phyloP scores from a whole-genome alignment of 169 alveolate species.

The Babesia caballi region DNA sequence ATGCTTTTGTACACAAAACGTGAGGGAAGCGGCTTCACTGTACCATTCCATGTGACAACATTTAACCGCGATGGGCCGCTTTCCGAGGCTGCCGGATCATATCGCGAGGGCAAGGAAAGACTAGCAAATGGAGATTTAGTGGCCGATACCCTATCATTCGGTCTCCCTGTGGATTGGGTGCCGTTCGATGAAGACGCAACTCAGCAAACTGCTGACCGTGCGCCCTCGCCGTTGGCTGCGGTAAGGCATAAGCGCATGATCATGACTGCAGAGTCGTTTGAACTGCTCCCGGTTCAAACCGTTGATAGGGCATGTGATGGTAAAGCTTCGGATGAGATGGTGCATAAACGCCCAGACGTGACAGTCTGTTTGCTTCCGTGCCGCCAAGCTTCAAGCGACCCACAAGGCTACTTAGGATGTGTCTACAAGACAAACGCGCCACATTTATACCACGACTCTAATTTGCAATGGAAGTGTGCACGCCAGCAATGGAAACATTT shows the following conservation, averaged over 20 bases:
- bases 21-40: background rate
- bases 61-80: background rate
- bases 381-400: background rate
- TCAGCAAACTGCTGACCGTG: background rate
- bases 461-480: background rate
- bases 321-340: background rate
- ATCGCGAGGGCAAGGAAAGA: background rate
- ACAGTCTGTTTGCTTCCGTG: slow-evolving; percentile 8
- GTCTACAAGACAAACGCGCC: background rate
- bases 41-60: background rate
- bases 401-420: slow-evolving; percentile 9
- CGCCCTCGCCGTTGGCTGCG: background rate
- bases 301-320: background rate
- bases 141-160: background rate
- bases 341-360: background rate
- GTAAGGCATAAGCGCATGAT: background rate
- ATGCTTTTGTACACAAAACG: slow-evolving; percentile 4
- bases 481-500: background rate
- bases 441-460: background rate
- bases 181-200: background rate
- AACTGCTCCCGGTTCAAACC: background rate
- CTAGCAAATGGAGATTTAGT: background rate
- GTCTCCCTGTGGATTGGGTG: slow-evolving; percentile 3
- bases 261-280: background rate
- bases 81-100: background rate